Percentiles rank a stretch among this genome's conserved stretches.
phyloP scores from a whole-genome alignment of 2,329 filamentous ascomycete species.

The Pseudocercospora fuligena region DNA sequence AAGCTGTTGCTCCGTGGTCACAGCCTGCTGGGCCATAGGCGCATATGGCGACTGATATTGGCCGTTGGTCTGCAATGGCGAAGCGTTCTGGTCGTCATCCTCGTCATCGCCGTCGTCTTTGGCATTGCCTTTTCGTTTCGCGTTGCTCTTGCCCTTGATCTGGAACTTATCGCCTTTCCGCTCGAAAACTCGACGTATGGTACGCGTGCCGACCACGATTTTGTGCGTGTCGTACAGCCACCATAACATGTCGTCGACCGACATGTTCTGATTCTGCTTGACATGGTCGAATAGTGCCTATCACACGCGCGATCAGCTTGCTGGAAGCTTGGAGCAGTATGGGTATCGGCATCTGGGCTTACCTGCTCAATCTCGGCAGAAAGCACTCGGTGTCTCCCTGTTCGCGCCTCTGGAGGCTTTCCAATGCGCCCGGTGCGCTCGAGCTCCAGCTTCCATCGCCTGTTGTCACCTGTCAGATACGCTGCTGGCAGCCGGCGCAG shows the following conservation, averaged over 20 bases:
- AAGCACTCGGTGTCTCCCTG: conserved; percentile 43
- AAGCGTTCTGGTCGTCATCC: conserved; percentile 14
- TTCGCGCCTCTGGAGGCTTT: conserved; percentile 44
- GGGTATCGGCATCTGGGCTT: conserved; percentile 8
- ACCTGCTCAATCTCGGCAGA: conserved; percentile 42
- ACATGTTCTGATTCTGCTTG: conserved; percentile 41
- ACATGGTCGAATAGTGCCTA: conserved; percentile 43
- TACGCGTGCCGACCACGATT: conserved; percentile 44
- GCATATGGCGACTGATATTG: conserved; percentile 43
- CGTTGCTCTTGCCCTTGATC: conserved; percentile 24
- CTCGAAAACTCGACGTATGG: conserved; percentile 45
- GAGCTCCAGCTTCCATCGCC: conserved; percentile 45
- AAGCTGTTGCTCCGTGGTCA: conserved; percentile 38
- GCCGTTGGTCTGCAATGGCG: conserved; percentile 16
- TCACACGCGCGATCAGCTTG: conserved; percentile 11
- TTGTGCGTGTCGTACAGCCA: conserved; percentile 45
- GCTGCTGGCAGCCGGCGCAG: background rate
- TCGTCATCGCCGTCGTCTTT: conserved; percentile 33
- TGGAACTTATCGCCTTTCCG: conserved; percentile 41
- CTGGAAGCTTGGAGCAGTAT: background rate
- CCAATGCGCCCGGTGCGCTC: conserved; percentile 44
- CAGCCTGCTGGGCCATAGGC: conserved; percentile 35
- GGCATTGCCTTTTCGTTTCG: conserved; percentile 29
- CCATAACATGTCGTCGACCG: conserved; percentile 46
- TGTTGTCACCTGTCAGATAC: background rate